Conservation (phyloP, 306 rosid genomes). For the Senna siamea region DNA sequence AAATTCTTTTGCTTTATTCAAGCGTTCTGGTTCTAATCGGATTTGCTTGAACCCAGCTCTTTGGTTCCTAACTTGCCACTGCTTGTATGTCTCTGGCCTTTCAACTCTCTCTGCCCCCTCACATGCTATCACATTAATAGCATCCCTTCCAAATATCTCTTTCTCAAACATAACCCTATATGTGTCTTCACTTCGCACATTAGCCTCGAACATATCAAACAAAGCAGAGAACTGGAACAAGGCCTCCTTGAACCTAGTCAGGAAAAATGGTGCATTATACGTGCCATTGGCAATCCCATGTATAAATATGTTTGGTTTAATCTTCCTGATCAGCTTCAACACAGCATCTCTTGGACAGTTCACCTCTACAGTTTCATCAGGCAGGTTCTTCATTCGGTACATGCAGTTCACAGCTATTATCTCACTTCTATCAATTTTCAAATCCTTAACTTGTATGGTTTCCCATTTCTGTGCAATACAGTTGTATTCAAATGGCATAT, state of each 20-base stretch:
- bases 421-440: constrained; percentile 56
- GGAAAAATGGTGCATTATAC: constrained; percentile 78
- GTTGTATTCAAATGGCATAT: constrained; percentile 60
- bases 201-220: constrained; percentile 82
- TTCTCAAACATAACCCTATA: constrained; percentile 62
- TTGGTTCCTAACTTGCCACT: constrained; percentile 76
- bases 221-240: constrained; percentile 71
- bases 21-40: constrained; percentile 47
- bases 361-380: constrained; percentile 59
- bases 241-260: constrained; percentile 72
- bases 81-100: constrained; percentile 86
- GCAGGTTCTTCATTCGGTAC: constrained; percentile 63
- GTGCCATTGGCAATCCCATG: constrained; percentile 76
- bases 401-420: constrained; percentile 63
- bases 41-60: constrained; percentile 82
- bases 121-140: constrained; percentile 77
- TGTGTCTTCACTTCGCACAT: constrained; percentile 56
- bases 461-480: constrained; percentile 76
- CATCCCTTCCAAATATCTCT: constrained; percentile 65
- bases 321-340: constrained; percentile 62
- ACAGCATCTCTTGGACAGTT: constrained; percentile 69
- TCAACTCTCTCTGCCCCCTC: constrained; percentile 80
- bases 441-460: constrained; percentile 52
- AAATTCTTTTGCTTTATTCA: constrained; percentile 49
- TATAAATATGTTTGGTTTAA: constrained; percentile 70